Conservation (phyloP, 371 early-diverging fungal species). For the Mortierella sp. region DNA sequence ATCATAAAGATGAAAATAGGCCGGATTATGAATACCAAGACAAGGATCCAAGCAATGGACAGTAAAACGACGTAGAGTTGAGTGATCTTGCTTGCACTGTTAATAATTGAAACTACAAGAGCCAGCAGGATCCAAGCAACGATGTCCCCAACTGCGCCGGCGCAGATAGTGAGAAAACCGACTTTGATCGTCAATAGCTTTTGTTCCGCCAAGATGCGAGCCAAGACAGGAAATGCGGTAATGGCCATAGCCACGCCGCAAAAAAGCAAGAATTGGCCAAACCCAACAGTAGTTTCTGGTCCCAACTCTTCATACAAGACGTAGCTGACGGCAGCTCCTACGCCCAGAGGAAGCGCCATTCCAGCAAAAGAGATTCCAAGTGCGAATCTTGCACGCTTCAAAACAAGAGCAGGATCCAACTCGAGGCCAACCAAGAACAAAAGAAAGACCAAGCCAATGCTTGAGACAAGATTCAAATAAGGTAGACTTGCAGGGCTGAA, state of each 20-base stretch:
- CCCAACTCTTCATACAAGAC: slow-evolving; percentile 72
- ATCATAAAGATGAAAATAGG: slow-evolving; percentile 68
- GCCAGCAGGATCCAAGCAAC: slow-evolving; percentile 89
- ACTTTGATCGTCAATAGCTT: slow-evolving; percentile 84
- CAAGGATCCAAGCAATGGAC: slow-evolving; percentile 68
- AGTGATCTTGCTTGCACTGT: slow-evolving; percentile 69
- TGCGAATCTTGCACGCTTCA: slow-evolving; percentile 60
- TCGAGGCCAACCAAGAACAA: slow-evolving; percentile 91
- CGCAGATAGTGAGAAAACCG: slow-evolving; percentile 87
- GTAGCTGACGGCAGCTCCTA: slow-evolving; percentile 78
- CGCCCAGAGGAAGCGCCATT: slow-evolving; percentile 81
- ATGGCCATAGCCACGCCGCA: slow-evolving; percentile 92
- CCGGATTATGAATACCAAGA: slow-evolving; percentile 71
- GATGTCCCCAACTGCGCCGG: slow-evolving; percentile 91
- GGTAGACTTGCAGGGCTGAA: slow-evolving; percentile 76
- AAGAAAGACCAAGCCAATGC: slow-evolving; percentile 90
- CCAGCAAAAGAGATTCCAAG: slow-evolving; percentile 75
- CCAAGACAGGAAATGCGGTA: slow-evolving; percentile 95
- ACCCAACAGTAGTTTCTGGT: slow-evolving; percentile 61
- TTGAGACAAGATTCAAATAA: slow-evolving; percentile 80
- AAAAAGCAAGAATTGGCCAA: slow-evolving; percentile 82
- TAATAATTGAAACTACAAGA: slow-evolving; percentile 82
- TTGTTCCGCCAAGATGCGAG: slow-evolving; percentile 91
- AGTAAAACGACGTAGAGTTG: slow-evolving; percentile 81
- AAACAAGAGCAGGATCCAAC: slow-evolving; percentile 71